Percentiles rank a stretch among this genome's conserved stretches.
Evolutionary conservation across 148 eudicot species (phyloP).

Genomic region (Cornus florida): DNA sequence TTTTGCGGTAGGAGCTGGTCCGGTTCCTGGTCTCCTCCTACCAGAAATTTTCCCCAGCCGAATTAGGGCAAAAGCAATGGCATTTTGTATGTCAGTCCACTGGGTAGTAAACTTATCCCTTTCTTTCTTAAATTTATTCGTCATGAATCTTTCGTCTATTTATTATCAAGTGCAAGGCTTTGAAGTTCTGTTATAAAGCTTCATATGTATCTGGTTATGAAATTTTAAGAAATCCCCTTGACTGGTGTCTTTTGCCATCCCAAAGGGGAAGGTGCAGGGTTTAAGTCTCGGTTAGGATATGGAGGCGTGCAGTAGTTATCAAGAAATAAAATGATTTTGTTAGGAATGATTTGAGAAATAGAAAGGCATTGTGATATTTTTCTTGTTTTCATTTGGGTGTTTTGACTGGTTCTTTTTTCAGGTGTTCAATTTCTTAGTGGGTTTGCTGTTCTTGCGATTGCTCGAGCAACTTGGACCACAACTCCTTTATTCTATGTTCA

Average conservation of each 20-base stretch:
- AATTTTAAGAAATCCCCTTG: too few relatives aligned
- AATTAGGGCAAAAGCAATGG: slow-evolving; percentile 96
- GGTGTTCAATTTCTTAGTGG: slow-evolving; percentile 89
- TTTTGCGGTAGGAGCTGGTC: slow-evolving; percentile 95
- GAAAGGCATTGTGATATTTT: neutral
- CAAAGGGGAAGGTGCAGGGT: neutral
- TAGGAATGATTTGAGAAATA: neutral
- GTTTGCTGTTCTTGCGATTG: slow-evolving; percentile 83
- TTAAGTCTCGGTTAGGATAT: neutral
- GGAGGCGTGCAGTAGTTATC: neutral
- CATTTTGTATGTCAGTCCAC: slow-evolving; percentile 94
- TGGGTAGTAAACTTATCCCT: slow-evolving; percentile 50
- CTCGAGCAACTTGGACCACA: slow-evolving; percentile 79
- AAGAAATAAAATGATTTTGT: too few relatives aligned
- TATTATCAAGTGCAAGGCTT: neutral
- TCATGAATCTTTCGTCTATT: neutral
- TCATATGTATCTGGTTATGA: neutral
- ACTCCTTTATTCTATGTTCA: slow-evolving; percentile 72
- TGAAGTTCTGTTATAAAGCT: neutral
- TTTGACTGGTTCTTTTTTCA: slow-evolving; percentile 17
- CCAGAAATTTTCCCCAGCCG: slow-evolving; percentile 87
- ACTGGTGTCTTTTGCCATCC: neutral
- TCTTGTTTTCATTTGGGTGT: neutral
- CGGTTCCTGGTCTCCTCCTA: slow-evolving; percentile 88
- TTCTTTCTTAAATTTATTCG: too few relatives aligned